These are phyloP conservation scores for Epichloe elymi DNA, from an alignment of 2,329 filamentous ascomycete genomes.

Conservation along the genomic window DNA sequence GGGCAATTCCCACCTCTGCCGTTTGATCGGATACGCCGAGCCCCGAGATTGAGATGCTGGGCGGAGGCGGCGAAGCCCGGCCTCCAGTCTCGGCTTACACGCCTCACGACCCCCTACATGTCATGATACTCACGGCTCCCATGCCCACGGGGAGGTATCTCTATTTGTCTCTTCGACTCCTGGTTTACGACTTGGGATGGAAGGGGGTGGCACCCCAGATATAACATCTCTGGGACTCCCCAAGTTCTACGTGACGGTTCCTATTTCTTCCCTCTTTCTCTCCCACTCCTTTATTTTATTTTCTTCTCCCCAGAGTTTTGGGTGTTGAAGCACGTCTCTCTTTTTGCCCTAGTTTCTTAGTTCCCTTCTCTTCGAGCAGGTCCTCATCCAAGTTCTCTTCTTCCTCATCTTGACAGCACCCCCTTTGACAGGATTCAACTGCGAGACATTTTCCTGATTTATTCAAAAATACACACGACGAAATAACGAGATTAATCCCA, in stretches of 20 bases:
- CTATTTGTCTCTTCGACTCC: not conserved
- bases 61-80: slow-evolving; percentile 1
- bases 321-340: not conserved
- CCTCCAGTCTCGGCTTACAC: slow-evolving; percentile 1
- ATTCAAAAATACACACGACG: not conserved
- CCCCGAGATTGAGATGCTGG: slow-evolving; percentile 5
- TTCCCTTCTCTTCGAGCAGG: slow-evolving; percentile 1
- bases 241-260: not conserved
- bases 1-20: not conserved
- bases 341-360: not conserved
- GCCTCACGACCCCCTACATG: not conserved
- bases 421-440: slow-evolving; percentile 13
- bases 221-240: slow-evolving; percentile 9
- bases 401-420: slow-evolving; percentile 7
- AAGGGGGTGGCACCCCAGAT: slow-evolving; percentile 7
- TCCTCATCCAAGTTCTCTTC: slow-evolving; percentile 11
- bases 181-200: slow-evolving; percentile 12
- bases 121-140: not conserved
- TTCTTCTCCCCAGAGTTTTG: not conserved
- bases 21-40: slow-evolving; percentile 8
- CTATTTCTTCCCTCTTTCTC: slow-evolving; percentile 5
- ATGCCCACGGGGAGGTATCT: not conserved
- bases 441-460: not conserved
- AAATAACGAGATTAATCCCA: not conserved
- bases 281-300: not conserved